Evolutionary conservation across 1,284 basidiomycete species (phyloP), one percentile per base, ranked within the genome.

Genomic region (Apiotrichum gamsii): DNA sequence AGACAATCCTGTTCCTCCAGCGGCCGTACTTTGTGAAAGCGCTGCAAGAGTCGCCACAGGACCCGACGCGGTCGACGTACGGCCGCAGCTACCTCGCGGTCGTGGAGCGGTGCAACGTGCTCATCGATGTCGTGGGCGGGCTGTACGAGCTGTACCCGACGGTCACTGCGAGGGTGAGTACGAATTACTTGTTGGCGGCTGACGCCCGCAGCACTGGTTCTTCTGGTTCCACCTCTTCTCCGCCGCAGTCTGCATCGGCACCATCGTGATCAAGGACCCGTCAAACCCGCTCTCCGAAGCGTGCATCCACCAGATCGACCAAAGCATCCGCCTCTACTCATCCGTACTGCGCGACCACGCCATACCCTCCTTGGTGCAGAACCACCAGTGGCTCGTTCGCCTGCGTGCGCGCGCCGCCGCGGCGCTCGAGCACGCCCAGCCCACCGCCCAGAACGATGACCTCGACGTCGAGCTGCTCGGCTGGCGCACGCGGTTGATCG

Each of bases 211-310:
- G 6, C 8, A 25, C 34, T 21, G 9, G 34, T 35, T 3, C 4
- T 35, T n/a, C 28, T 3, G 59, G 63, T 62, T 64, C 41, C 63
- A 67, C 40, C 51, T 56, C 8, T 65, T 63, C 51, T 64, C 60
- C 4, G 56, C 62, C 2, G 65, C 62, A 6, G 58, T 64, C 3
- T 64, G 61, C 49, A 49, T 61, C 40, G 55, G 55, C 3, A 57
- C 58, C 2, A 47, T 60, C 43, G 50, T 59, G 34, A 49, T 59
- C 31, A 51, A 51, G 16, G 55, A 56, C 36, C 48, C 56, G 6
- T 29, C 44, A 4, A 56, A 58, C 46, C 51, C 47, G 4, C 45
- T 62, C 8, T 50, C 51, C 11, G 37, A 44, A 1, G 42, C 53
- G 5, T 57, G 56, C 3, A 15, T 61, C 5, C 47, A 38, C 13